A percentile compares a stretch with the other conserved stretches of the same genome.
phyloP scores from a whole-genome alignment of 1,139 yeast species.

The Candida tetrigidarum region DNA sequence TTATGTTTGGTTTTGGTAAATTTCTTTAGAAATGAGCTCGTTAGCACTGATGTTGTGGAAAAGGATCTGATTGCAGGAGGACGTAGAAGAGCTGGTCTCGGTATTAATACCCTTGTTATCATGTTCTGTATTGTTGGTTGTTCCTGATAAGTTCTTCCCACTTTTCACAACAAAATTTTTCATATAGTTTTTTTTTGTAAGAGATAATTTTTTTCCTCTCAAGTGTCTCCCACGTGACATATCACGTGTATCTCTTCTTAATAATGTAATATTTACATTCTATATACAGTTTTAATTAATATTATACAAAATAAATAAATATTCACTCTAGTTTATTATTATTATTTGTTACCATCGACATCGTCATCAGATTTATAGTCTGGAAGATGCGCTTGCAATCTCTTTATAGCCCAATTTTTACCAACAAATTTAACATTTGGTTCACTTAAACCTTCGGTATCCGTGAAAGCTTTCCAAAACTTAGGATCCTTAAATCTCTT shows the following conservation, averaged over 20 bases:
- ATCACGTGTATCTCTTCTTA: no score
- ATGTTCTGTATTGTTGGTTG: not conserved
- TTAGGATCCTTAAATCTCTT: constrained; percentile 65
- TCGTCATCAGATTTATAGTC: constrained; percentile 30
- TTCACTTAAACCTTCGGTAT: constrained; percentile 66
- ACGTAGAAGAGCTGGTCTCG: not conserved
- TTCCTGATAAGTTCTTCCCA: not conserved
- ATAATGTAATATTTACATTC: no score
- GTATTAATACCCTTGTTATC: constrained; percentile 1
- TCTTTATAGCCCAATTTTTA: constrained; percentile 76
- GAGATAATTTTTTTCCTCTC: no score
- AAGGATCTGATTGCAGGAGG: not conserved
- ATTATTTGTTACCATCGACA: not conserved
- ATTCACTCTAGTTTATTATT: not conserved
- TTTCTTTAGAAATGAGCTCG: not conserved
- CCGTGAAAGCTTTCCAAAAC: constrained; percentile 74
- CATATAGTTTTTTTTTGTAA: no score
- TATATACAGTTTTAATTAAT: no score
- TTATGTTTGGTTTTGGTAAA: not conserved
- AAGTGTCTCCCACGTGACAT: no score
- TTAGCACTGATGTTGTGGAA: not conserved
- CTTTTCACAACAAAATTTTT: no score
- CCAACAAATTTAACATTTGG: constrained; percentile 74
- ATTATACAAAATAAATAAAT: no score
- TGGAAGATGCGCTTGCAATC: constrained; percentile 62